Conservation (phyloP, 495 filamentous ascomycete genomes). For the Lentithecium fluviatile region DNA sequence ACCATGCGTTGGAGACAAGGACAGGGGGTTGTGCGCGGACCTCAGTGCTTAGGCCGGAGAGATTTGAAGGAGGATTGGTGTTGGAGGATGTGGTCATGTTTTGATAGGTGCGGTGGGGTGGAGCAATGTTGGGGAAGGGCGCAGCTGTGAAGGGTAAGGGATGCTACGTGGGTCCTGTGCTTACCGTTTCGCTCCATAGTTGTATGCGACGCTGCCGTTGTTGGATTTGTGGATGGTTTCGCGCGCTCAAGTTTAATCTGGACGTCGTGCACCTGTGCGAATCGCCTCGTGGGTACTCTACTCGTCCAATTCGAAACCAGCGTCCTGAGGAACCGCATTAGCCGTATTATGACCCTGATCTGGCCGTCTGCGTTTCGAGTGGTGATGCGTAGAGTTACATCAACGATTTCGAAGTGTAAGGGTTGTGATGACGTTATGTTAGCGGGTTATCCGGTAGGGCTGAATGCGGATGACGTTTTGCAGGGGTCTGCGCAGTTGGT, state of each 20-base stretch:
- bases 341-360: too few relatives aligned
- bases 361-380: too few relatives aligned
- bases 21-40: too few relatives aligned
- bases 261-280: slow-evolving; percentile 17
- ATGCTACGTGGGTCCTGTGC: background rate
- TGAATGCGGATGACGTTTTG: slow-evolving; percentile 11
- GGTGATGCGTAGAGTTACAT: too few relatives aligned
- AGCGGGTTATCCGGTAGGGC: slow-evolving; percentile 9
- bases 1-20: too few relatives aligned
- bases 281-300: background rate
- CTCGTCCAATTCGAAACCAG: background rate
- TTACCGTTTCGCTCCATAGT: slow-evolving; percentile 16
- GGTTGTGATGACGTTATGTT: background rate
- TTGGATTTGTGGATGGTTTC: background rate
- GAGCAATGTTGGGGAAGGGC: background rate
- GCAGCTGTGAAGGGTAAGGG: background rate
- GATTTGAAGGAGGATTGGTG: too few relatives aligned
- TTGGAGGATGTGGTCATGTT: too few relatives aligned
- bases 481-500: slow-evolving; percentile 1
- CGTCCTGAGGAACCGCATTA: background rate
- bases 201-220: too few relatives aligned
- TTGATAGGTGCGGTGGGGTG: background rate
- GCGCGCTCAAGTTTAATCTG: background rate
- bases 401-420: background rate
- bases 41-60: too few relatives aligned